phyloP scores from a whole-genome alignment of 2,329 filamentous ascomycete species.

The Claviceps lovelessii region DNA sequence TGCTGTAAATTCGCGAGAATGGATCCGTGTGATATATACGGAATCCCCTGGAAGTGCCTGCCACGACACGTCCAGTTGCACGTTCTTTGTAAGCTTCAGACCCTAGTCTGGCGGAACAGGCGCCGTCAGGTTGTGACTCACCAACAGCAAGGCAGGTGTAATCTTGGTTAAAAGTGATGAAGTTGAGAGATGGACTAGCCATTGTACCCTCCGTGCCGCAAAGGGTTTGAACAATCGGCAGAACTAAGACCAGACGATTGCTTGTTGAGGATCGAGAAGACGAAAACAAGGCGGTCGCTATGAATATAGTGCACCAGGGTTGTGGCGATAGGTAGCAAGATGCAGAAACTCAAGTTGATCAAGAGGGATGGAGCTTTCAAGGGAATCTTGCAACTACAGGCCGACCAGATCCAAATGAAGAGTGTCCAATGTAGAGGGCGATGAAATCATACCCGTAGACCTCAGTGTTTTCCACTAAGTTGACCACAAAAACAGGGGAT shows the following conservation, averaged over 20 bases:
- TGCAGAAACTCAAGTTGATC: not conserved
- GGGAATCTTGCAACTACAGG: not conserved
- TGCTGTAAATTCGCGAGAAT: conserved; percentile 88
- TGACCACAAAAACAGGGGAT: too few species aligned
- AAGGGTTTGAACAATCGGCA: not conserved
- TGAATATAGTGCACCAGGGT: not conserved
- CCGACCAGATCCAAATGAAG: not conserved
- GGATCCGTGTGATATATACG: conserved; percentile 95
- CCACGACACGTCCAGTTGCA: not conserved
- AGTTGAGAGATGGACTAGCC: conserved; percentile 70
- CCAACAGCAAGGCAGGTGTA: conserved; percentile 93
- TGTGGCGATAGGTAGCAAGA: not conserved
- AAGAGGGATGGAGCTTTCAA: not conserved
- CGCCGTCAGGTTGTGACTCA: conserved; percentile 27
- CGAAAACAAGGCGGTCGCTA: not conserved
- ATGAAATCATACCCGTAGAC: not conserved
- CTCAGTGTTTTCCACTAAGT: too few species aligned
- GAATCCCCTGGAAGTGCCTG: conserved; percentile 85
- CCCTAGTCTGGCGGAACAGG: not conserved
- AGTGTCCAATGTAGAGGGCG: not conserved
- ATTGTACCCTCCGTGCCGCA: conserved; percentile 27
- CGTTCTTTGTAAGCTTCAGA: conserved; percentile 1
- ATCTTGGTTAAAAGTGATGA: conserved; percentile 98
- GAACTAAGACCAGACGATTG: not conserved
- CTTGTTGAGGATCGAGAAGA: not conserved